phyloP scores from a whole-genome alignment of 208 protist species.

The Trypanosoma vivax region DNA sequence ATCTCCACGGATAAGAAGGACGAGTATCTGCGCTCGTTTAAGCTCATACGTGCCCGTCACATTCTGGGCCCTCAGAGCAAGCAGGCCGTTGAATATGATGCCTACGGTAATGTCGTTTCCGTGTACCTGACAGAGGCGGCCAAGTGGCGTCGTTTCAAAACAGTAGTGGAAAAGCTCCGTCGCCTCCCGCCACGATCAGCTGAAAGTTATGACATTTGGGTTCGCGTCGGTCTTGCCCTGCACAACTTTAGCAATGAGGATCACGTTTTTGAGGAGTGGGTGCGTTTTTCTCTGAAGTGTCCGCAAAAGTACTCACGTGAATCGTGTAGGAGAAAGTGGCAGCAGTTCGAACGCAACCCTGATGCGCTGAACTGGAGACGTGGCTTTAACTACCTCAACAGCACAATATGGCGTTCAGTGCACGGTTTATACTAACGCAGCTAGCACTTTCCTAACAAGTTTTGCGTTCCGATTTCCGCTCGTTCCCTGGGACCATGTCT shows the following conservation, averaged over 20 bases:
- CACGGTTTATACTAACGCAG: neutral
- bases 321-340: constrained; percentile 70
- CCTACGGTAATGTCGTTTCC: constrained; percentile 73
- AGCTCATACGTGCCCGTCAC: constrained; percentile 39
- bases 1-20: constrained; percentile 13
- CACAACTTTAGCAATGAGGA: constrained; percentile 87
- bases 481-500: too few species aligned
- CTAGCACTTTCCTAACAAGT: neutral
- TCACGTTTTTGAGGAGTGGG: constrained; percentile 83
- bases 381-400: constrained; percentile 81
- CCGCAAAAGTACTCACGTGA: constrained; percentile 77
- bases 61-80: constrained; percentile 42
- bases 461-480: too few species aligned
- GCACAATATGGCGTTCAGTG: constrained; percentile 49
- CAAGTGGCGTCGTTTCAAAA: constrained; percentile 69
- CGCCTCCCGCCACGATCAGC: constrained; percentile 46
- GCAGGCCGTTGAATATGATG: constrained; percentile 60
- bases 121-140: constrained; percentile 58
- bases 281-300: constrained; percentile 68
- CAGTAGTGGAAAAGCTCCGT: constrained; percentile 48
- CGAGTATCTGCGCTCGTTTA: constrained; percentile 30
- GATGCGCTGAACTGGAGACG: constrained; percentile 79
- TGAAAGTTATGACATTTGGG: constrained; percentile 72
- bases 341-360: constrained; percentile 80
- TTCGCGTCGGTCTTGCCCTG: constrained; percentile 75